phyloP scores from a whole-genome alignment of 2,329 filamentous ascomycete genomes.

The Westerdykella aurantiaca region DNA sequence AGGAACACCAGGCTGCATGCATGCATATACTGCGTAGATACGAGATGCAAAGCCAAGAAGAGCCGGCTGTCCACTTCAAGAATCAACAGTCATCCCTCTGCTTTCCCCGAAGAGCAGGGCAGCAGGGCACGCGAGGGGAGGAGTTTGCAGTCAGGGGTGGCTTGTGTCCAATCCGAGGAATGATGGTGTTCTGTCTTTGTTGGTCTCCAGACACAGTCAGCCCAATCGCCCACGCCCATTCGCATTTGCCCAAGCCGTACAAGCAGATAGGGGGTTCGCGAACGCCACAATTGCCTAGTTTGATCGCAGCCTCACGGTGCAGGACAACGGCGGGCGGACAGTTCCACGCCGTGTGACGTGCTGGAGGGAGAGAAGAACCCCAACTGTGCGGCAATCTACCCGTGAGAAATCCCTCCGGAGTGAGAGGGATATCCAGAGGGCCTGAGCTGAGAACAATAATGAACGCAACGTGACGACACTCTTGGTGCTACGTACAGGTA shows the following conservation, averaged over 20 bases:
- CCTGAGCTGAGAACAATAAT: slow-evolving; percentile 8
- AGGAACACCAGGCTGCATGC: not conserved
- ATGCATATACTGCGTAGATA: not conserved
- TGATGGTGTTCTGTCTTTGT: not conserved
- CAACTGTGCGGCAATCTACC: too few species aligned
- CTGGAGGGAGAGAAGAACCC: too few species aligned
- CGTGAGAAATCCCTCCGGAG: too few species aligned
- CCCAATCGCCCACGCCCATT: slow-evolving; percentile 1
- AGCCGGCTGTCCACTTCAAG: too few species aligned
- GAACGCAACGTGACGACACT: slow-evolving; percentile 11
- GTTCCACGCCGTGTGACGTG: too few species aligned
- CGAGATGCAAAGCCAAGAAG: not conserved
- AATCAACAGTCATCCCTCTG: too few species aligned
- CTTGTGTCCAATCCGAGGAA: slow-evolving; percentile 4
- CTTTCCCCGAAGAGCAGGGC: slow-evolving; percentile 2
- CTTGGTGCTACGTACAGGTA: not conserved
- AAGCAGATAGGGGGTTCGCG: too few species aligned
- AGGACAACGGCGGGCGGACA: too few species aligned
- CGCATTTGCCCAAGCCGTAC: not conserved
- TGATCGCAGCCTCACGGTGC: too few species aligned
- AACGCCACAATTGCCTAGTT: too few species aligned
- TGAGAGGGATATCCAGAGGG: too few species aligned
- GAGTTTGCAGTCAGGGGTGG: slow-evolving; percentile 4
- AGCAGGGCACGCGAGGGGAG: slow-evolving; percentile 3
- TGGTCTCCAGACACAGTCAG: slow-evolving; percentile 21